Percentiles rank a stretch among this genome's conserved stretches.
Evolutionary conservation across 2,329 filamentous ascomycete species (phyloP).

Genomic region (Botrytis medusae): DNA sequence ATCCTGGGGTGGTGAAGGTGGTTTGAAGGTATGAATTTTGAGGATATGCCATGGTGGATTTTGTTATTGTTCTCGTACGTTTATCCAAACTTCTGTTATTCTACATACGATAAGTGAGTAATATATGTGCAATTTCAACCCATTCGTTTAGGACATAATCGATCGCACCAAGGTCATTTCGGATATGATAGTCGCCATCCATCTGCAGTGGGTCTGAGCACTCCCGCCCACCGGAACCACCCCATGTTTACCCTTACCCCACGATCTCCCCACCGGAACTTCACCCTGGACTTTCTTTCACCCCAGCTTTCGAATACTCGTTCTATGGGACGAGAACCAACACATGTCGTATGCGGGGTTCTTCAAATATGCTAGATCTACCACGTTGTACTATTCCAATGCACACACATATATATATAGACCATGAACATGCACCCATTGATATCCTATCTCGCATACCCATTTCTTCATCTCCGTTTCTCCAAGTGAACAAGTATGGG

Average conservation of each 20-base stretch:
- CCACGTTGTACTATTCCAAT: neutral
- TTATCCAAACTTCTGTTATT: neutral
- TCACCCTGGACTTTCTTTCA: neutral
- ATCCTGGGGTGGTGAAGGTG: constrained; percentile 38
- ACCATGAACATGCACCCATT: constrained; percentile 38
- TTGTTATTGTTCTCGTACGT: neutral
- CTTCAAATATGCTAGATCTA: neutral
- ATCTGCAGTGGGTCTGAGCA: neutral
- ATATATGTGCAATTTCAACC: neutral
- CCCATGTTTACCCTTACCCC: constrained; percentile 8
- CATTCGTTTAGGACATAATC: neutral
- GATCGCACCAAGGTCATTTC: neutral
- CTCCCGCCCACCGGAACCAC: neutral
- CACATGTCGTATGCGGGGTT: neutral
- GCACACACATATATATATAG: neutral
- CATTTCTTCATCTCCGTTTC: neutral
- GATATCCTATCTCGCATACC: neutral
- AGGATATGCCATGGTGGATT: constrained; percentile 42
- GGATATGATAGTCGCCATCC: neutral
- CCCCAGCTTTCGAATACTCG: neutral
- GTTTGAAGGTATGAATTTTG: constrained; percentile 44
- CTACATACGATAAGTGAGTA: neutral
- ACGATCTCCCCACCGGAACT: constrained; percentile 4
- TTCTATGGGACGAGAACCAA: neutral
- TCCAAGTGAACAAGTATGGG: neutral